phyloP scores from a whole-genome alignment of 73 alveolate genomes.

The Stentor roeselii region DNA sequence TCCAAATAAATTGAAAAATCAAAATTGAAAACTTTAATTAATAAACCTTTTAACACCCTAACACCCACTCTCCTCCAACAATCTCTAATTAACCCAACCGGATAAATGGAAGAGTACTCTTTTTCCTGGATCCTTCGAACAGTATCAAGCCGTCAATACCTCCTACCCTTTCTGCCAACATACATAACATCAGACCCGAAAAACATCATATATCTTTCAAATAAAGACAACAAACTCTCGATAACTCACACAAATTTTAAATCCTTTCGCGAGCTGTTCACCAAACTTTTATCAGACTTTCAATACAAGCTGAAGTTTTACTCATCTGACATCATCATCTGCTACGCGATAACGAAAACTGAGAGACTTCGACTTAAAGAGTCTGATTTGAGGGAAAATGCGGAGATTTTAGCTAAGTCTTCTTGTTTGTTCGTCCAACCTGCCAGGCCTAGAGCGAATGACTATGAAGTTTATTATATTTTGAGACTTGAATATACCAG shows the following conservation, averaged over 20 bases:
- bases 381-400: not conserved
- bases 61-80: too few species aligned
- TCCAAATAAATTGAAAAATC: too few species aligned
- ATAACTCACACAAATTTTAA: not conserved
- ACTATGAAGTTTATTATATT: not conserved
- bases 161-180: not conserved
- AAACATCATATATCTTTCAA: not conserved
- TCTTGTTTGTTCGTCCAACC: not conserved
- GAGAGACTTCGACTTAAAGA: not conserved
- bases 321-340: not conserved
- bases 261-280: not conserved
- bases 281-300: not conserved
- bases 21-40: too few species aligned
- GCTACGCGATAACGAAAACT: not conserved
- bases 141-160: not conserved
- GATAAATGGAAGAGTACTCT: not conserved
- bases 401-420: not conserved
- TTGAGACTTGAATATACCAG: constrained; percentile 14
- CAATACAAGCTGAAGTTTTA: not conserved
- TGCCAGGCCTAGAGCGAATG: not conserved
- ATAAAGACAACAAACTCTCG: not conserved
- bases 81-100: too few species aligned
- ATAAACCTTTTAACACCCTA: too few species aligned
- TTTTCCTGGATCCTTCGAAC: not conserved
- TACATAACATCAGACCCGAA: not conserved